These are phyloP conservation scores for Acacia melanoxylon DNA, from an alignment of 306 rosid species.

Conservation along the genomic window DNA sequence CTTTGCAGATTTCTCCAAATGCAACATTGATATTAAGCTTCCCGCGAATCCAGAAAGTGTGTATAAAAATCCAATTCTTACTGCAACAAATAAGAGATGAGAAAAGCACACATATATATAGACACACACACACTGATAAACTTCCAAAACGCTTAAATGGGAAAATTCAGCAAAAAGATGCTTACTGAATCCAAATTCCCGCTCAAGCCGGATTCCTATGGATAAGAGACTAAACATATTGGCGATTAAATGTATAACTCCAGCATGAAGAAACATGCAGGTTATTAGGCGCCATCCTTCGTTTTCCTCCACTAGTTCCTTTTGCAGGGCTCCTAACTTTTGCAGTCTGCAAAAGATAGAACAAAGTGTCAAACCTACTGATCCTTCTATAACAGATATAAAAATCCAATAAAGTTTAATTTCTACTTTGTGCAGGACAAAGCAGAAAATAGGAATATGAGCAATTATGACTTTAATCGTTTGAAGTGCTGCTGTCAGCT, in stretches of 20 bases:
- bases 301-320: constrained; percentile 39
- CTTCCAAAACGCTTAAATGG: not conserved
- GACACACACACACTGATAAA: no score
- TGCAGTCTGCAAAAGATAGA: constrained; percentile 48
- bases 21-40: constrained; percentile 60
- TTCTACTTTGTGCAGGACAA: not conserved
- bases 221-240: constrained; percentile 86
- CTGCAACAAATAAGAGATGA: constrained; percentile 51
- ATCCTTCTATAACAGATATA: no score
- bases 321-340: constrained; percentile 65
- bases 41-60: constrained; percentile 79
- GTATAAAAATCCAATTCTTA: constrained; percentile 68
- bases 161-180: constrained; percentile 7
- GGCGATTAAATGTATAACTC: constrained; percentile 71
- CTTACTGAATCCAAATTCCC: constrained; percentile 89
- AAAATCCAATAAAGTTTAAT: not conserved
- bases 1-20: constrained; percentile 2
- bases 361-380: constrained; percentile 3
- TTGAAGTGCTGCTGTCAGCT: not conserved
- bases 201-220: constrained; percentile 79
- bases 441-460: constrained; percentile 6
- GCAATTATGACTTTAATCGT: not conserved
- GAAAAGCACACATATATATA: no score
- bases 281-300: constrained; percentile 81
- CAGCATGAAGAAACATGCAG: constrained; percentile 96